These are phyloP conservation scores for Macrotyloma uniflorum DNA, from an alignment of 306 rosid species.

Conservation along the genomic window DNA sequence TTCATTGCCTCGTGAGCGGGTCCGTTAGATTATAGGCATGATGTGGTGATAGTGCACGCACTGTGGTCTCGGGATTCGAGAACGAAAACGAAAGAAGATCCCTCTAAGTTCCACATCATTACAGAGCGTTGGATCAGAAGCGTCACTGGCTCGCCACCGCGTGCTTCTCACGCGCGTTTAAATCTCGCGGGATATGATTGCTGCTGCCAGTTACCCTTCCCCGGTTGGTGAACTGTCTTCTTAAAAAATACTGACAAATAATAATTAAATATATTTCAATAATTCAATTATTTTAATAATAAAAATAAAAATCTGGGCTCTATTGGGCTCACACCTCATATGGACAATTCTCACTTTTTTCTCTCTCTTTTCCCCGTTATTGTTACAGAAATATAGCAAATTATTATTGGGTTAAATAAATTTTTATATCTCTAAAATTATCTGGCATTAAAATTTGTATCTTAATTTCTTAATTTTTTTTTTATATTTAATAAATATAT, in stretches of 20 bases:
- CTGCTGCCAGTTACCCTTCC: not conserved
- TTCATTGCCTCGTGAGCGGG: conserved; percentile 58
- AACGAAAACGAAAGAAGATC: not conserved
- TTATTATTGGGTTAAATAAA: no score
- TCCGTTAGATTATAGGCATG: conserved; percentile 13
- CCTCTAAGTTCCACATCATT: not conserved
- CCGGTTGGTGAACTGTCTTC: not conserved
- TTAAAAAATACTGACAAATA: not conserved
- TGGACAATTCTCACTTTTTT: no score
- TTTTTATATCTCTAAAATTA: no score
- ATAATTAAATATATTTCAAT: no score
- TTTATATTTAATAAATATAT: no score
- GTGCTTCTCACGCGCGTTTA: conserved; percentile 16
- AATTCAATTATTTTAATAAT: no score
- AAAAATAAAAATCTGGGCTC: not conserved
- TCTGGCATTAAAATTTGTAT: no score
- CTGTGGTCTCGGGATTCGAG: conserved; percentile 8
- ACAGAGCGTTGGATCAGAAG: not conserved
- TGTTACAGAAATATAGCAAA: no score
- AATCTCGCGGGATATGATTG: not conserved
- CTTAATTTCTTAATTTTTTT: no score
- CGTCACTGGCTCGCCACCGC: not conserved
- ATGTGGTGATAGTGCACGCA: not conserved
- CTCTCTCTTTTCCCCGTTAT: no score
- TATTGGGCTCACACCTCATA: not conserved